phyloP scores from a whole-genome alignment of 768 basidiomycete species.

The Lyophyllum shimeji region DNA sequence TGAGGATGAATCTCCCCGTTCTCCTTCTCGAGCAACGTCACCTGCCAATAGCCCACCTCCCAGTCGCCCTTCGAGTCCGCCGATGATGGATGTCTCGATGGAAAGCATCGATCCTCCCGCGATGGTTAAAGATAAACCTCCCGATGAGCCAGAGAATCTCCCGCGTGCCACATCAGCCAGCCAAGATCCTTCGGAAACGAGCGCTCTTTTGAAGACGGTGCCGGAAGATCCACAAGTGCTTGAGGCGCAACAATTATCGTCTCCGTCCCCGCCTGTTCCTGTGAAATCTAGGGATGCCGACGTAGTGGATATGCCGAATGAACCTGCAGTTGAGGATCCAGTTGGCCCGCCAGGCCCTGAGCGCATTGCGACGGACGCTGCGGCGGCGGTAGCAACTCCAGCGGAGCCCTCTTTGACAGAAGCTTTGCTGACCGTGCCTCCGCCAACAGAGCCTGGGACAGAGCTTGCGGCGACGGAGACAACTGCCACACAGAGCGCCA shows the following conservation, averaged over 20 bases:
- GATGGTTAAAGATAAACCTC: not conserved
- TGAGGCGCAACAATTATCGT: not conserved
- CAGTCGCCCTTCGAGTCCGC: conserved; percentile 4
- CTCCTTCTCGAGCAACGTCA: conserved; percentile 4
- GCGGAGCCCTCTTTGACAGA: not conserved
- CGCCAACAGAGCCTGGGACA: no score
- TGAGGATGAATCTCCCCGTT: not conserved
- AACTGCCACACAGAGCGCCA: not conserved
- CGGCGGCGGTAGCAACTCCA: not conserved
- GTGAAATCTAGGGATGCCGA: not conserved
- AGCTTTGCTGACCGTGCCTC: not conserved
- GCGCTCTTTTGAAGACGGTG: not conserved
- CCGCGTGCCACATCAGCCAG: no score
- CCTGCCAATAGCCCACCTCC: not conserved
- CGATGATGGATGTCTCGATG: conserved; percentile 2
- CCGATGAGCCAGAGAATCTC: not conserved
- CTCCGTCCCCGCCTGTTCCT: not conserved
- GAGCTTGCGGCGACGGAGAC: not conserved
- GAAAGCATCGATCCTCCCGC: not conserved
- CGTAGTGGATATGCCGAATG: not conserved
- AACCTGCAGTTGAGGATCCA: not conserved
- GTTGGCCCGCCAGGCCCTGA: not conserved
- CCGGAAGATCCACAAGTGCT: not conserved
- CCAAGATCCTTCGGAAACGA: not conserved
- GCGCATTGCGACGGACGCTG: not conserved